Evolutionary conservation across 2,329 filamentous ascomycete species (phyloP).

Genomic region (Botrytis cinerea): DNA sequence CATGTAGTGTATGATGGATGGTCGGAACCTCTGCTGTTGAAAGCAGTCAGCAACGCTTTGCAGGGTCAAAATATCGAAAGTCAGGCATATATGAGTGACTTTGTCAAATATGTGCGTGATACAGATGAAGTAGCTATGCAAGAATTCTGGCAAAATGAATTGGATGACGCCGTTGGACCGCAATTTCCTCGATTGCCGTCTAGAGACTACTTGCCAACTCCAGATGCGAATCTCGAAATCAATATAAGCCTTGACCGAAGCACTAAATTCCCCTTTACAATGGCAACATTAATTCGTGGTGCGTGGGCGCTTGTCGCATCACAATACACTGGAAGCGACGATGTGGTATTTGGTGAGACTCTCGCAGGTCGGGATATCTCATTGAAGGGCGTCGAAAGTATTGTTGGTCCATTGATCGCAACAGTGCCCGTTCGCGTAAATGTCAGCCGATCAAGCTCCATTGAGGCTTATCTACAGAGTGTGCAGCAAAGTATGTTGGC

Average conservation of each 20-base stretch:
- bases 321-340: constrained; percentile 43
- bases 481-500: constrained; percentile 51
- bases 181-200: constrained; percentile 54
- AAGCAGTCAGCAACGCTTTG: constrained; percentile 35
- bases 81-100: constrained; percentile 48
- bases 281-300: constrained; percentile 34
- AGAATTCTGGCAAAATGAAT: constrained; percentile 50
- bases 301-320: constrained; percentile 48
- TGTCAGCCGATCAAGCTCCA: constrained; percentile 42
- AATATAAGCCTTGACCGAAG: constrained; percentile 36
- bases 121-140: constrained; percentile 42
- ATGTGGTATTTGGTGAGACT: constrained; percentile 49
- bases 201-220: constrained; percentile 47
- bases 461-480: constrained; percentile 46
- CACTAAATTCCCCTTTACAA: constrained; percentile 27
- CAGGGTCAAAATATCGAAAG: constrained; percentile 31
- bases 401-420: constrained; percentile 49
- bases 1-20: constrained; percentile 60
- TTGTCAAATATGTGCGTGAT: constrained; percentile 50
- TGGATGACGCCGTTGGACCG: constrained; percentile 48
- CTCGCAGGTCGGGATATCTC: constrained; percentile 47
- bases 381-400: constrained; percentile 45
- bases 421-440: constrained; percentile 43
- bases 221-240: constrained; percentile 49
- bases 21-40: constrained; percentile 44